Base-by-base conservation (phyloP, 176 grass and related monocot species). In the Canna indica region DNA sequence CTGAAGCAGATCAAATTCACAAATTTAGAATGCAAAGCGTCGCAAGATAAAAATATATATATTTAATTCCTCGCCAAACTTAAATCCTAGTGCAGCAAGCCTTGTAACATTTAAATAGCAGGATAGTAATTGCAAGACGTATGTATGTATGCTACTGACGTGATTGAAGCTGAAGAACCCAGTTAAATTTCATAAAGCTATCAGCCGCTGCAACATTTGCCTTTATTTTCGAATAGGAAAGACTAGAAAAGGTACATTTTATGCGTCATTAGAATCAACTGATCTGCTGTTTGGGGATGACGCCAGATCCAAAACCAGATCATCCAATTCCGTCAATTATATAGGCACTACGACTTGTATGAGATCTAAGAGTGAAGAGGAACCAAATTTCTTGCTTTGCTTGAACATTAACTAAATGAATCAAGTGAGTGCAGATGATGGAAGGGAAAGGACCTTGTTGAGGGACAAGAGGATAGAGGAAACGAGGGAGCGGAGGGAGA, bases 401-500 rank as follows among this genome's bases (percentile, higher is more conserved):
- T 10, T 9, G 5, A 58, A 58, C 17, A 26, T 25, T 0, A 58
- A 0, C 7, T 20, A 58, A 18, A 17, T 63, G 59, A 16, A 63
- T 58, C 5, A 18, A 33, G 28, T 5, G 59, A 63, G 30, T 17
- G 34, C 8, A 36, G 17, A 10, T 8, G 18, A 28, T 2, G 52
- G 48, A 70, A 12, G 34, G 7, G 32, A 18, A 47, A 16, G 58
- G 20, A 87, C 93, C 86, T 76, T 81, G 28, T 66, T 81, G 68
- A 96, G 93, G 30, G 86, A 82, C 24, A 72, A 72, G 57, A 91
- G 79, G 66, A 91, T 80, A 57, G 88, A 87, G 0, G 88, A 84
- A 41, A 96, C 81, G 53, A 85, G 79, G 32, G 88, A 75, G 54
- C 93, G 85, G 0, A 96, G 81, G 12, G 81, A 75, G 65, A 85